These are phyloP conservation scores for Phytopythium kandeliae DNA, from an alignment of 352 stramenopile genomes.

Conservation along the genomic window DNA sequence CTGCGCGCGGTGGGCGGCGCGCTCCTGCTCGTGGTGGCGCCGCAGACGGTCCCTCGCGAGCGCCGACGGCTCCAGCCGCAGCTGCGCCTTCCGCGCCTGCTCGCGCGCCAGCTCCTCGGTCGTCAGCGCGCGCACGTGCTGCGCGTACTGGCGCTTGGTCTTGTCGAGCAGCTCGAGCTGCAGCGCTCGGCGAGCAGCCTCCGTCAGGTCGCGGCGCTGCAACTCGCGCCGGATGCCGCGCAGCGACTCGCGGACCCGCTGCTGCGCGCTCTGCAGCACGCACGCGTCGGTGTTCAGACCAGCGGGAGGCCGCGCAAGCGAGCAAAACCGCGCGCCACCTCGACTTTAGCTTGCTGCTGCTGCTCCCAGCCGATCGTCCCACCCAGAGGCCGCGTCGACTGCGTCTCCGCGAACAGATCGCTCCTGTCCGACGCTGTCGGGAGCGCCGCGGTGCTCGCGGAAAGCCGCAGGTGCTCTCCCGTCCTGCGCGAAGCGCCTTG, in stretches of 20 bases:
- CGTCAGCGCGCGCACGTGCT: slow-evolving; percentile 46
- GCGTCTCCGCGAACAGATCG: slow-evolving; percentile 38
- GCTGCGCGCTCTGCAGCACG: slow-evolving; percentile 37
- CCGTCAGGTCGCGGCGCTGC: slow-evolving; percentile 32
- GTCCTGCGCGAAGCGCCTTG: neutral
- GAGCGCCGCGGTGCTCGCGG: neutral
- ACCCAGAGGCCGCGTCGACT: slow-evolving; percentile 46
- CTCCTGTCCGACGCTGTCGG: neutral
- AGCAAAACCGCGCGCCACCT: slow-evolving; percentile 20
- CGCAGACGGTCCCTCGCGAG: slow-evolving; percentile 40
- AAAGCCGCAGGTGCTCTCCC: neutral
- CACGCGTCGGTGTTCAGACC: neutral
- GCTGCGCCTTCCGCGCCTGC: slow-evolving; percentile 43
- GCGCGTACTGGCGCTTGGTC: slow-evolving; percentile 51
- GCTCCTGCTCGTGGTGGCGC: slow-evolving; percentile 46
- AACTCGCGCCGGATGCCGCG: slow-evolving; percentile 43
- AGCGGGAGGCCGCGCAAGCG: no score
- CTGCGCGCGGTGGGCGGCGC: slow-evolving; percentile 45
- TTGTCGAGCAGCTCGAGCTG: slow-evolving; percentile 58
- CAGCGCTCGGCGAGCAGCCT: slow-evolving; percentile 21
- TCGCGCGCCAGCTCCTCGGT: slow-evolving; percentile 62
- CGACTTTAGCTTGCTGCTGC: slow-evolving; percentile 34
- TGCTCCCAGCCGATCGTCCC: slow-evolving; percentile 42
- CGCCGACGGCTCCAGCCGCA: slow-evolving; percentile 37
- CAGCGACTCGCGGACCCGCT: slow-evolving; percentile 41